Evolutionary conservation across 2,329 filamentous ascomycete species (phyloP), one percentile per base, ranked within the genome.

Genomic region (Colletotrichum sp.): DNA sequence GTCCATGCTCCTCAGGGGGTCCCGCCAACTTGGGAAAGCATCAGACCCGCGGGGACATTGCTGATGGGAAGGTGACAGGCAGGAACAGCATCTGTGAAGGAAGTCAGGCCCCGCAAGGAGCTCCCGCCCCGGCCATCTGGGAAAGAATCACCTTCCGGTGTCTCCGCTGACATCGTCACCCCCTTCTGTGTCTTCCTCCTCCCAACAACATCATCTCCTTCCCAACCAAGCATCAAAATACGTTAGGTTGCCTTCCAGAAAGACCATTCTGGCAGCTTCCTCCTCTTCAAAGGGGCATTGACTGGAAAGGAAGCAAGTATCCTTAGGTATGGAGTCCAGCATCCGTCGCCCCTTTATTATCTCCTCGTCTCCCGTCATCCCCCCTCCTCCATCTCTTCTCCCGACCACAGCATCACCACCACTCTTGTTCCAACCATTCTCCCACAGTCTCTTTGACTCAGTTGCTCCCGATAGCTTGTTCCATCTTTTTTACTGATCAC

Each of bases 401-500:
- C 61, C 30, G 61, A 64, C 83, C 83, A 85, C 84, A 89, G 84
- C 88, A 90, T 88, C 88, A 84, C 84, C 88, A 84, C 84, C 86
- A 83, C 74, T 66, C 68, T 66, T 77, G 65, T 73, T 66, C 75
- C 48, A 84, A 82, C 82, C 84, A 70, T 66, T 57, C 69, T 39
- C 65, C 43, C 70, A 59, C 66, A 84, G 81, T 86, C 86, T 86
- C 86, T 87, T 86, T 79, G 82, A 82, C 82, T 80, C 79, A 76
- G 79, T 91, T 91, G 90, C 88, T 90, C 84, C 71, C 61, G 86
- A 88, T 90, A 91, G 87, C 88, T 90, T 85, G 87, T 87, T 88
- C 88, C 87, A 90, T 90, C 87, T 89, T 89, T 88, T 87, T 89
- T 88, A 88, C 86, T 85, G 82, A 83, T 83, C 87, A 82, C 87